Evolutionary conservation across 2,329 filamentous ascomycete genomes (phyloP).

Genomic region (Fusarium sp.): DNA sequence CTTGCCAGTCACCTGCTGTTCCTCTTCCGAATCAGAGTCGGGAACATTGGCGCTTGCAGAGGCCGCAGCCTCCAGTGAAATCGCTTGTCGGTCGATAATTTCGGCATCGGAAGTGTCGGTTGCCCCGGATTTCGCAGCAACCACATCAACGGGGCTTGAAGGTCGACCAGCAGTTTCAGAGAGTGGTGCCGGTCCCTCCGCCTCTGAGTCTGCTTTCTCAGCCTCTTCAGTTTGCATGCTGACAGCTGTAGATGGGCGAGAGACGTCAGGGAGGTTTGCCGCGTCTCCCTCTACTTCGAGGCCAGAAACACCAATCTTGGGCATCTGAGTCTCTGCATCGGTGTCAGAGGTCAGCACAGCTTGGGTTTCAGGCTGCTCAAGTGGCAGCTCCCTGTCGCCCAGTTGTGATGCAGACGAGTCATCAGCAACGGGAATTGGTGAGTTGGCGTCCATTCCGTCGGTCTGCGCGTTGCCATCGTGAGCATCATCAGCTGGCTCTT

Average conservation of each 20-base stretch:
- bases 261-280: not conserved
- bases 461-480: conserved; percentile 26
- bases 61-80: not conserved
- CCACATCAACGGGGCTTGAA: not conserved
- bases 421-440: conserved; percentile 4
- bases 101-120: not conserved
- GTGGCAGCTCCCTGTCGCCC: not conserved
- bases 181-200: not conserved
- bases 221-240: not conserved
- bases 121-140: not conserved
- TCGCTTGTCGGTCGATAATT: not conserved
- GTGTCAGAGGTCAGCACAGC: not conserved
- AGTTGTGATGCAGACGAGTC: not conserved
- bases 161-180: not conserved
- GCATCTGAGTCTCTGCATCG: not conserved
- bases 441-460: conserved; percentile 21
- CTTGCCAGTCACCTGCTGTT: not conserved
- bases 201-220: not conserved
- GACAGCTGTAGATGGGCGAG: not conserved
- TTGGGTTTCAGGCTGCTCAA: not conserved
- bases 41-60: not conserved
- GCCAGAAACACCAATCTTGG: not conserved
- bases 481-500: conserved; percentile 10
- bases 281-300: not conserved
- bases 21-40: not conserved